phyloP scores from a whole-genome alignment of 139 green algal species.

The Chlorella vulgaris region DNA sequence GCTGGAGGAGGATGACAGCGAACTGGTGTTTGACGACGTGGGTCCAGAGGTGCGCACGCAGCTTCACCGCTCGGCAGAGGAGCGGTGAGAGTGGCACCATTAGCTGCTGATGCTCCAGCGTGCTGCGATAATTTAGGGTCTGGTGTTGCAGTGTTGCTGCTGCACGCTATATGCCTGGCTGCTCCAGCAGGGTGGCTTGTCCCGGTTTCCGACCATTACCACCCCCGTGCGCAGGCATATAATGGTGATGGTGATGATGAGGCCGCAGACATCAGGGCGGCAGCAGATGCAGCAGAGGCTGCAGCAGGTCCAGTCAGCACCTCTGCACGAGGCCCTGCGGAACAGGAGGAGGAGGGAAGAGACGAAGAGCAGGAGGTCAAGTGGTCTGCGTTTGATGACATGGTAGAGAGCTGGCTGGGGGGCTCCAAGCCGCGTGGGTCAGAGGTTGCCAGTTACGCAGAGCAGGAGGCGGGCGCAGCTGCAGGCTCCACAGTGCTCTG shows the following conservation, averaged over 20 bases:
- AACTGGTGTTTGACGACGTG: conserved; percentile 31
- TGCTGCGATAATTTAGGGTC: no score
- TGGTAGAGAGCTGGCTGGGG: conserved; percentile 42
- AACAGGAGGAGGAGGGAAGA: no score
- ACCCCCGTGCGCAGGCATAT: conserved; percentile 24
- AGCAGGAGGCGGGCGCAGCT: conserved; percentile 5
- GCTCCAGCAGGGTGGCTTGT: no score
- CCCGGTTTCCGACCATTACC: no score
- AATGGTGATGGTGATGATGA: no score
- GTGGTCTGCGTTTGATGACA: conserved; percentile 23
- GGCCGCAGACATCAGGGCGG: no score
- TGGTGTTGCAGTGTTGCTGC: no score
- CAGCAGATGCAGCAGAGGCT: neutral
- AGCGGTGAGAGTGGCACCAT: no score
- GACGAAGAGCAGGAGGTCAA: conserved; percentile 32
- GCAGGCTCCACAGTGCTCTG: conserved; percentile 67
- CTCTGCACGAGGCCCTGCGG: neutral
- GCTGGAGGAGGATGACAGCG: conserved; percentile 6
- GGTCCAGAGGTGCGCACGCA: conserved; percentile 1
- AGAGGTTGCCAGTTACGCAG: conserved; percentile 8
- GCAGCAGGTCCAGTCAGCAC: conserved; percentile 2
- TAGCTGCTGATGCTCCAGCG: no score
- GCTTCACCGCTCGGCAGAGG: no score
- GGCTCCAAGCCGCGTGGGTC: conserved; percentile 3
- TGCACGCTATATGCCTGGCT: no score